Evolutionary conservation across 345 rosid genomes (phyloP), one percentile per base, ranked within the genome.

Genomic region (Sisymbrium irio): DNA sequence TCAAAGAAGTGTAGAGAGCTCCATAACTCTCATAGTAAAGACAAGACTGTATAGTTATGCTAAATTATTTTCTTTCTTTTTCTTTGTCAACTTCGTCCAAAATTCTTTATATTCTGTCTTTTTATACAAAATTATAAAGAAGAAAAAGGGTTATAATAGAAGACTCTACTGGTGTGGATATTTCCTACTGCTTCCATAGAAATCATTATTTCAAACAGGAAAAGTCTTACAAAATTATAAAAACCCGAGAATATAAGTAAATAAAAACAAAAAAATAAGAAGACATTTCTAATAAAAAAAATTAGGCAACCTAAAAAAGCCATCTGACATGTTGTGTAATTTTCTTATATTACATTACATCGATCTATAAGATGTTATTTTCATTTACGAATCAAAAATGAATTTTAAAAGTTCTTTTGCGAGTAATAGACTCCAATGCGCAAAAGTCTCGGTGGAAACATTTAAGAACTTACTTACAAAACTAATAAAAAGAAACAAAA

Each of bases 241-340:
- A 76, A 54, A 70, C 30, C 22, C 54, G 55, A 54, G 58, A 45
- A 54, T 54, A 46, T 25, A 25, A 22, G 63, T 62, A 54, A 12
- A 33, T 19, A 63, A 49, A 53, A 69, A 22, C 22, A 22, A 25
- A 45, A 67, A 32, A 40, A 30, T 6, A 53, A 27, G 50, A 56
- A 65, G 58, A 56, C 22, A 56, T 50, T 19, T 75, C 11, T 53
- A 50, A 40, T 17, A 17, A 18, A 3, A 27, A 20, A 27, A 36
- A 17, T 63, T 76, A 46, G 65, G 66, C 61, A 63, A 69, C 65
- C 71, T 60, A 69, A 20, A 62, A 22, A 41, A 50, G 62, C 15
- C 17, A n/a, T 36, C 55, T 55, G 65, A 36, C 12, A 5, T 41
- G 57, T 33, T 44, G 40, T 47, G 6, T 33, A 41, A 40, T 41